Evolutionary conservation across 2,329 filamentous ascomycete species (phyloP), one percentile per base, ranked within the genome.

Genomic region (Verticillium isaacii): DNA sequence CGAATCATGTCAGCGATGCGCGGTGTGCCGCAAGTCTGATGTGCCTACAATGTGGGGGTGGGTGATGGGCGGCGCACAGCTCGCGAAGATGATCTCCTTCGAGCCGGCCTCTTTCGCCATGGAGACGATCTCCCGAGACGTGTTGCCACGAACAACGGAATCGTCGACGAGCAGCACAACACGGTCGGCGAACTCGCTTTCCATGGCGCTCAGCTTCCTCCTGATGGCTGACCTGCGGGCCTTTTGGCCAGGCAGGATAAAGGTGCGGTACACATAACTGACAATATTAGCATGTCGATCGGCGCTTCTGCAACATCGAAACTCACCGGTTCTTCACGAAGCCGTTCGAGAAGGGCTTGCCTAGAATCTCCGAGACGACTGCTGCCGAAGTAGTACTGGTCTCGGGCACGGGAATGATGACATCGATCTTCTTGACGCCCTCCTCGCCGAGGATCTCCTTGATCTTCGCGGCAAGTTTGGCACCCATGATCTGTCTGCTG

Each of bases 71-170:
- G 93, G 93, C 6, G 90, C 86, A 74, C 92, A 96, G 57, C 87
- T 91, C 58, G 89, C 89, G 69, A 97, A 91, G 69, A 93, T 89
- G 60, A 97, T 90, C 72, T 89, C 91, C 68, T 84, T 87, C 1
- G 93, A 93, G 25, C 90, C 91, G 14, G 90, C 89, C 77, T 97
- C 93, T 60, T 89, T 84, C 14, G 90, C 92, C 92, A 97, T 96
- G 66, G 73, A 70, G 5, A 73, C 71, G 64, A 73, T 73, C 41
- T 59, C 67, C 92, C 90, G 56, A 8, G 89, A 72, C 4, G 92
- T 96, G 0, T 90, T 96, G 58, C 93, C 93, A 41, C 93, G 86
- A 5, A 97, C 93, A 62, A 97, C 92, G 68, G 87, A 92, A 76
- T 98, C 93, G 68, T 97, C 94, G 1, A 97, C 91, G 1, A 98